A percentile compares a stretch with the other conserved stretches of the same genome.
Conservation (phyloP, 345 rosid species). For the Bretschneidera sinensis region DNA sequence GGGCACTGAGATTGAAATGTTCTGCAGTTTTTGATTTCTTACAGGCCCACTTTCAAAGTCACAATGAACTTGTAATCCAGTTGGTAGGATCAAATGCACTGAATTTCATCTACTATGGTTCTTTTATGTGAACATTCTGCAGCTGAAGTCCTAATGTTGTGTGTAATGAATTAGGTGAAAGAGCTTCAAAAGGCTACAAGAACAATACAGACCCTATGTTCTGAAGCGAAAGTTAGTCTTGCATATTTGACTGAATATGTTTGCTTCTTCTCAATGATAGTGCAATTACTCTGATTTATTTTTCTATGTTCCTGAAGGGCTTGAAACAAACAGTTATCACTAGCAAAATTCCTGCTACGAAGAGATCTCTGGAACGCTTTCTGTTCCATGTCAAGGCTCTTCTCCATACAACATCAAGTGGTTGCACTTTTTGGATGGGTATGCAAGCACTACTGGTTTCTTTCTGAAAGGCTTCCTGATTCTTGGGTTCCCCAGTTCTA, state of each 20-base stretch:
- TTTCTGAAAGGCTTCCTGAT: background rate
- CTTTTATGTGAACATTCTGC: background rate
- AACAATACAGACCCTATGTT: constrained; percentile 79
- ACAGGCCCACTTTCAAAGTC: constrained; percentile 59
- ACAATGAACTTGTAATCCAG: constrained; percentile 53
- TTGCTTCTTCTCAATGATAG: background rate
- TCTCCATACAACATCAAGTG: constrained; percentile 61
- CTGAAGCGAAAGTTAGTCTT: constrained; percentile 82
- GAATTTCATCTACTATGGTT: background rate
- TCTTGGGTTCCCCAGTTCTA: background rate
- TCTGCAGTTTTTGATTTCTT: constrained; percentile 67
- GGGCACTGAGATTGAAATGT: constrained; percentile 15
- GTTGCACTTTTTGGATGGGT: constrained; percentile 91
- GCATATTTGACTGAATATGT: background rate
- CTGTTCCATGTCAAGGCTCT: constrained; percentile 79
- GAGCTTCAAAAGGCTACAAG: constrained; percentile 90
- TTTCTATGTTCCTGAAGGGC: constrained; percentile 42
- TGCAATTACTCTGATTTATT: background rate
- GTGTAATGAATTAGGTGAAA: constrained; percentile 41
- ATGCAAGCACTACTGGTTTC: constrained; percentile 13
- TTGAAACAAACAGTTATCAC: constrained; percentile 68
- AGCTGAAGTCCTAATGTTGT: constrained; percentile 8
- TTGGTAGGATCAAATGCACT: constrained; percentile 40
- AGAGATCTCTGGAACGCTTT: constrained; percentile 80
- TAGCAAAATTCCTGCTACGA: constrained; percentile 72